Conservation (phyloP, 2,329 filamentous ascomycete genomes). For the Phoma herbarum region DNA sequence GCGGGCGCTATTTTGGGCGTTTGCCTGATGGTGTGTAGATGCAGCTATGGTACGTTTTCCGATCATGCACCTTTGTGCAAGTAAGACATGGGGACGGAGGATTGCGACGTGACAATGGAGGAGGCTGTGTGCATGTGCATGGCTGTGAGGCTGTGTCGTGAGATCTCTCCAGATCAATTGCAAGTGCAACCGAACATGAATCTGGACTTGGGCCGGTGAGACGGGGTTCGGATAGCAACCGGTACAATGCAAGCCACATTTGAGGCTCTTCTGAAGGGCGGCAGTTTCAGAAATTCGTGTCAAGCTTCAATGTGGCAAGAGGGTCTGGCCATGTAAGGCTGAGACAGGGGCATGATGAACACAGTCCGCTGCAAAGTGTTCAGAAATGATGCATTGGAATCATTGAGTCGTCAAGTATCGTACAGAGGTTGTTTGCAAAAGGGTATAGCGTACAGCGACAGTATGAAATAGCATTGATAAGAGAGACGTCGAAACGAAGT, state of each 20-base stretch:
- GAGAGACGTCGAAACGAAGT: constrained; percentile 24
- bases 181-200: constrained; percentile 9
- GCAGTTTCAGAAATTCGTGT: background rate
- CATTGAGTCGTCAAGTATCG: background rate
- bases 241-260: constrained; percentile 3
- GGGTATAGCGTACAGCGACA: constrained; percentile 6
- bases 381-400: background rate
- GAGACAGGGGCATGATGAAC: background rate
- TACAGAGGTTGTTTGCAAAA: constrained; percentile 4
- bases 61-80: background rate
- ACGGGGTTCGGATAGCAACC: constrained; percentile 9
- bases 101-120: constrained; percentile 2
- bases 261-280: constrained; percentile 7
- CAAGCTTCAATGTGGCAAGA: background rate
- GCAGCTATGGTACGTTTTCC: constrained; percentile 2
- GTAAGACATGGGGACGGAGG: constrained; percentile 2
- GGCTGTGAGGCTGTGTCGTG: constrained; percentile 25
- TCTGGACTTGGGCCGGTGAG: constrained; percentile 2
- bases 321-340: constrained; percentile 1
- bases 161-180: constrained; percentile 1
- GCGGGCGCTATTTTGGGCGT: constrained; percentile 26
- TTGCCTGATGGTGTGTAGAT: constrained; percentile 3
- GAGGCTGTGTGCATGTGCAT: constrained; percentile 28
- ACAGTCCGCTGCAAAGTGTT: background rate
- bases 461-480: constrained; percentile 26